A percentile compares a stretch with the other conserved stretches of the same genome.
Conservation (phyloP, 495 filamentous ascomycete genomes). For the Trichoderma asperelloides region DNA sequence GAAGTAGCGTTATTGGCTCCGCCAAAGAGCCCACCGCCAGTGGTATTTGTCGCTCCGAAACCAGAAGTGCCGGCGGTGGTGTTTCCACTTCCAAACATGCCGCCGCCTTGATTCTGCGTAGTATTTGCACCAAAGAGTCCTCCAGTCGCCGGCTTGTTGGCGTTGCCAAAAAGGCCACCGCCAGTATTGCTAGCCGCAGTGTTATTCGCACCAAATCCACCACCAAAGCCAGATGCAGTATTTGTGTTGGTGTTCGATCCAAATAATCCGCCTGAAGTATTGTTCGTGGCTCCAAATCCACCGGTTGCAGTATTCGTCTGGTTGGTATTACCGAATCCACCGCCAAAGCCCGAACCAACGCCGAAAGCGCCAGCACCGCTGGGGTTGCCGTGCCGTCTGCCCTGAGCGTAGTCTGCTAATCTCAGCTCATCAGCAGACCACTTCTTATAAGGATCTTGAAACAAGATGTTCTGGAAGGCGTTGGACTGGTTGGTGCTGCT, state of each 20-base stretch:
- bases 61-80: constrained; percentile 28
- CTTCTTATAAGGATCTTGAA: constrained; percentile 77
- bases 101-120: constrained; percentile 29
- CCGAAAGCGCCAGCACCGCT: constrained; percentile 83
- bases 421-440: constrained; percentile 88
- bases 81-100: constrained; percentile 39
- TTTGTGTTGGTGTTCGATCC: constrained; percentile 15
- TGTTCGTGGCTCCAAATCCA: constrained; percentile 4
- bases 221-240: constrained; percentile 8
- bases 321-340: constrained; percentile 33
- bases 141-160: constrained; percentile 19
- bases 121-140: constrained; percentile 31
- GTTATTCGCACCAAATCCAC: background rate
- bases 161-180: constrained; percentile 41
- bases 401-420: constrained; percentile 80
- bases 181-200: constrained; percentile 6
- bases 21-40: constrained; percentile 38
- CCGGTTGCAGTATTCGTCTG: constrained; percentile 15
- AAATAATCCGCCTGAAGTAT: constrained; percentile 6
- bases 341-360: constrained; percentile 46
- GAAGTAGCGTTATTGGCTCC: constrained; percentile 15
- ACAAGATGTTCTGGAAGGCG: constrained; percentile 79
- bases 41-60: constrained; percentile 14
- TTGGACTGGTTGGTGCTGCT: constrained; percentile 46
- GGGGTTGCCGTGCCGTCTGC: constrained; percentile 68